Percentiles rank a stretch among this genome's conserved stretches.
These are phyloP conservation scores for Hymenoscyphus fructigenus DNA, from an alignment of 2,329 filamentous ascomycete species.

Conservation along the genomic window DNA sequence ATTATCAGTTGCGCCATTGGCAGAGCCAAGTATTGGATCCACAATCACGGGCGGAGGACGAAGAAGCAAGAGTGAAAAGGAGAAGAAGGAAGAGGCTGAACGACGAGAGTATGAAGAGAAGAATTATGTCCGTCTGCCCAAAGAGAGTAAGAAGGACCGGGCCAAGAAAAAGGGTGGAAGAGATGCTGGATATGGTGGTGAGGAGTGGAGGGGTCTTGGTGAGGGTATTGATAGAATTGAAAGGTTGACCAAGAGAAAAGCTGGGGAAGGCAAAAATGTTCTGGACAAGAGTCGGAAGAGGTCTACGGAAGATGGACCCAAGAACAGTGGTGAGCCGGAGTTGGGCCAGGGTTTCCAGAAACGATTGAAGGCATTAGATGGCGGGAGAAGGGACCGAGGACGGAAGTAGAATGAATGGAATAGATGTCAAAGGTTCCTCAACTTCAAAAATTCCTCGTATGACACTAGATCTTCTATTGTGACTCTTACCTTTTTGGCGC, in stretches of 20 bases:
- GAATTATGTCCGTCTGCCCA: slow-evolving; percentile 86
- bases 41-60: slow-evolving; percentile 80
- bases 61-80: slow-evolving; percentile 71
- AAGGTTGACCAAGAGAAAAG: slow-evolving; percentile 71
- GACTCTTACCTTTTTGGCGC: too few species aligned
- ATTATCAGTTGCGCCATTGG: slow-evolving; percentile 75
- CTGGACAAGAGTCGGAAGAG: slow-evolving; percentile 88
- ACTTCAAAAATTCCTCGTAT: background rate
- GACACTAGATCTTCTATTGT: too few species aligned
- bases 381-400: slow-evolving; percentile 41
- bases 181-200: slow-evolving; percentile 74
- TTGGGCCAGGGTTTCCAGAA: slow-evolving; percentile 77
- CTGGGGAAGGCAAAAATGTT: slow-evolving; percentile 49
- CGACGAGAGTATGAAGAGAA: slow-evolving; percentile 84
- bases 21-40: slow-evolving; percentile 87
- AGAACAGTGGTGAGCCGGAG: slow-evolving; percentile 59
- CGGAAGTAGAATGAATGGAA: slow-evolving; percentile 10
- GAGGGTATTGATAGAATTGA: slow-evolving; percentile 86
- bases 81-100: slow-evolving; percentile 77
- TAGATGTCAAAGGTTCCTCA: background rate
- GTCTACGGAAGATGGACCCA: slow-evolving; percentile 69
- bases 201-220: slow-evolving; percentile 86
- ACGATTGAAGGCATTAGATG: slow-evolving; percentile 55
- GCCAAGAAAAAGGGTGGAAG: slow-evolving; percentile 56
- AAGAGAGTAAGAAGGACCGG: slow-evolving; percentile 83